Evolutionary conservation across 2,329 filamentous ascomycete genomes (phyloP), one percentile per base, ranked within the genome.

Genomic region (Bipolaris oryzae): DNA sequence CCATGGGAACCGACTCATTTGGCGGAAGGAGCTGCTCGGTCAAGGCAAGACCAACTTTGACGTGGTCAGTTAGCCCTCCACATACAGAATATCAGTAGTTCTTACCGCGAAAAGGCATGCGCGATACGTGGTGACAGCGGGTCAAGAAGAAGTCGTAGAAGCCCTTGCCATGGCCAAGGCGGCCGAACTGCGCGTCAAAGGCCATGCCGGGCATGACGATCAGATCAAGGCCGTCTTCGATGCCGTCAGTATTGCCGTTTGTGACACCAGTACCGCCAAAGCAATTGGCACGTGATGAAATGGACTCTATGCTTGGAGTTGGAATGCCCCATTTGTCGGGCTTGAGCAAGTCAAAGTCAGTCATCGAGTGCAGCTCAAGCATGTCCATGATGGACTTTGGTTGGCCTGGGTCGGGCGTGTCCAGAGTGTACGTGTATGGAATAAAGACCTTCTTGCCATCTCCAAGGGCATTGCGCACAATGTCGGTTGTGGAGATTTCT

Each of bases 111-210:
- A 84, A 82, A 66, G 84, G 85, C 79, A 84, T 85, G 63, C 66
- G 67, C 76, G 75, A 74, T 62, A 68, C 70, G 63, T 76, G 75
- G 76, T 83, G 74, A 83, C 93, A 96, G 66, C 89, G 86, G 70
- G 89, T 86, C 72, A 99, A 79, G 76, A 96, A 99, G 76, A 88
- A 90, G 79, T 99, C 95, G 81, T 99, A 99, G 79, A 96, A 99
- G 31, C 95, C 95, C 76, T 92, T 96, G 54, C 95, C 95, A 76
- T 99, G 95, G 38, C 95, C 95, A 18, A 98, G 83, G 67, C 95
- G 85, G 64, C 89, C 85, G 58, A 95, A 84, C 11, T 79, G 80
- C 3, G 81, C 81, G 74, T 97, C 93, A 76, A 99, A 99, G 3
- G 92, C 94, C 69, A 99, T 90, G 11, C 93, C 95, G 1, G 95